phyloP scores from a whole-genome alignment of 805 yeast species.

The Zygoascus flipseniorum region DNA sequence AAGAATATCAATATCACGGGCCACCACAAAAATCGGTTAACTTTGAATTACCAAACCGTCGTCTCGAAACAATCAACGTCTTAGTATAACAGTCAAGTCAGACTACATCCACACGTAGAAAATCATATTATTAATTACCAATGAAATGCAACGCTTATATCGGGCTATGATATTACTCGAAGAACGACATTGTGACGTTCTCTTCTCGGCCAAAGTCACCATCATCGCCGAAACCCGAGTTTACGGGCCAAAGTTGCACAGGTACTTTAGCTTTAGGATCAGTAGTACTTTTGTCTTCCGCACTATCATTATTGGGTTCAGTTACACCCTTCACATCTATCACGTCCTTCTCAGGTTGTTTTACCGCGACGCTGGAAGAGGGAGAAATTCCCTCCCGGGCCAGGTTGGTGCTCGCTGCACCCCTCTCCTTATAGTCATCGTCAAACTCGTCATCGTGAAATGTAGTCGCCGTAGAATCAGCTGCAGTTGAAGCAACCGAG shows the following conservation, averaged over 20 bases:
- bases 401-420: slow-evolving; percentile 4
- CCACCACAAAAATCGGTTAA: too few species aligned
- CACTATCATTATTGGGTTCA: not conserved
- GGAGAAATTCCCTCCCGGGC: not conserved
- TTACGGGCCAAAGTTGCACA: not conserved
- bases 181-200: slow-evolving; percentile 17
- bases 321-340: not conserved
- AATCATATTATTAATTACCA: too few species aligned
- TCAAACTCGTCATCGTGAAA: slow-evolving; percentile 22
- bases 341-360: not conserved
- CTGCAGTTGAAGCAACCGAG: not conserved
- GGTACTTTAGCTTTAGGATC: not conserved
- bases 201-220: not conserved
- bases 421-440: slow-evolving; percentile 20
- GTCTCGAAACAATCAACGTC: too few species aligned
- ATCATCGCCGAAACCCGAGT: not conserved
- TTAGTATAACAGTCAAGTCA: too few species aligned
- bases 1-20: too few species aligned
- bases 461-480: slow-evolving; percentile 10
- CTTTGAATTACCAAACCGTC: too few species aligned
- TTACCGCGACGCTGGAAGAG: not conserved
- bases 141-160: not conserved
- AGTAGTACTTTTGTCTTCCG: not conserved
- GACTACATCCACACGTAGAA: too few species aligned
- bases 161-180: slow-evolving; percentile 2